Evolutionary conservation across 2,329 filamentous ascomycete genomes (phyloP), one percentile per base, ranked within the genome.

Genomic region (Huntiella moniliformis): DNA sequence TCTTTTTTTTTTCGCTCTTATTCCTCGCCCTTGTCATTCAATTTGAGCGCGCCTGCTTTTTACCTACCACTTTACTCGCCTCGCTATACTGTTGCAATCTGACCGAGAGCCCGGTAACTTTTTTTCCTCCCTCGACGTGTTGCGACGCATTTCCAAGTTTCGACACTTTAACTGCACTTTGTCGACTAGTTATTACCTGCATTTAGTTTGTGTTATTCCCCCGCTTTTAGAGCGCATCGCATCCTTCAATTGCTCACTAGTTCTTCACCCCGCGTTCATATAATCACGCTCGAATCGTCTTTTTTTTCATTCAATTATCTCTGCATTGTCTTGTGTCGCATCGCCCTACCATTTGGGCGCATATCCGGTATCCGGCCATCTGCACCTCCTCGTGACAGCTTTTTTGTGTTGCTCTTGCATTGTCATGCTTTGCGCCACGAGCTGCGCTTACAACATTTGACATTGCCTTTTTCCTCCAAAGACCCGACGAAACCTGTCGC

Each of bases 261-360:
- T 36, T 5, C 34, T 36, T 11, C 12, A 36, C 12, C 34, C 12
- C 12, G 7, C 12, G 36, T 10, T 17, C n/a, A 28, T 31, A 33
- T 17, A 33, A 28, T 32, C 28, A 17, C 12, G 15, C 12, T 32
- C 31, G 15, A 5, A 22, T 31, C 4, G 31, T 35, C 7, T 36
- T 38, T 36, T 36, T 38, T 17, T 28, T 22, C n/a, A 10, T 37
- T 33, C 36, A 18, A 17, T 32, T 38, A n/a, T 16, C 12, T 7
- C 28, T 28, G 39, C 10, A 28, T 31, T n/a, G 12, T 45, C 13
- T 28, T n/a, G 17, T 46, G 44, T 49, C 47, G 47, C 39, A 46
- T 44, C 22, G 15, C 35, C 22, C 13, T 22, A 39, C 38, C 34
- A 28, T 42, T 49, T 49, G 34, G 39, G 44, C 47, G 47, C 47